Conservation (phyloP, 306 rosid species). For the Ormosia semicastrata region DNA sequence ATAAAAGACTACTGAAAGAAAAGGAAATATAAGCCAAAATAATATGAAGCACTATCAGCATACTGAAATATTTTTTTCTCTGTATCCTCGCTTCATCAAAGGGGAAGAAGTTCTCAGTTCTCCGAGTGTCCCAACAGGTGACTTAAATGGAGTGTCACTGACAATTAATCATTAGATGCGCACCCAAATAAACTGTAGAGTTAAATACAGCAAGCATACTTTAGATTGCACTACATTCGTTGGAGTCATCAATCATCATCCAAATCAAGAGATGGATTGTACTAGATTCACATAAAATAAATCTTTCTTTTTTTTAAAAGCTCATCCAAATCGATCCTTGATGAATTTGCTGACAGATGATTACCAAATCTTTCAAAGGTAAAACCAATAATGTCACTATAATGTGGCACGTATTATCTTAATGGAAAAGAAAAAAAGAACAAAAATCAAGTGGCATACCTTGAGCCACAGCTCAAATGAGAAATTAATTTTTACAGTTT, state of each 20-base stretch:
- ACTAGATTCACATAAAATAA: background rate
- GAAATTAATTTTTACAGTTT: too few species aligned
- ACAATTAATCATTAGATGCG: background rate
- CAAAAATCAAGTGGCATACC: too few species aligned
- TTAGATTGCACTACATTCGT: background rate
- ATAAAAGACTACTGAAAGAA: background rate
- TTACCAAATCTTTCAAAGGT: too few species aligned
- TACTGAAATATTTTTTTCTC: too few species aligned
- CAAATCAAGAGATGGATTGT: background rate
- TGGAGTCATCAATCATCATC: background rate
- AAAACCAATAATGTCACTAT: too few species aligned
- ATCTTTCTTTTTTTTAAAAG: too few species aligned
- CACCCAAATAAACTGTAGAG: background rate
- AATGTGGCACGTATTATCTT: too few species aligned
- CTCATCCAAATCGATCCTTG: too few species aligned
- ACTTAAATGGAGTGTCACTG: background rate
- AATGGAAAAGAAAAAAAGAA: too few species aligned
- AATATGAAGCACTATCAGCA: background rate
- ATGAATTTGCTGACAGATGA: too few species aligned
- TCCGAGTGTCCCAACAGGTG: background rate
- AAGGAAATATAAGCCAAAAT: background rate
- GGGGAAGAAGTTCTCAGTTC: background rate
- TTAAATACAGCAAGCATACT: background rate
- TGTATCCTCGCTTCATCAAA: background rate
- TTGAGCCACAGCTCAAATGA: too few species aligned